These are phyloP conservation scores for Geranomyces michiganensis DNA, from an alignment of 192 early-diverging fungal genomes.

Conservation along the genomic window DNA sequence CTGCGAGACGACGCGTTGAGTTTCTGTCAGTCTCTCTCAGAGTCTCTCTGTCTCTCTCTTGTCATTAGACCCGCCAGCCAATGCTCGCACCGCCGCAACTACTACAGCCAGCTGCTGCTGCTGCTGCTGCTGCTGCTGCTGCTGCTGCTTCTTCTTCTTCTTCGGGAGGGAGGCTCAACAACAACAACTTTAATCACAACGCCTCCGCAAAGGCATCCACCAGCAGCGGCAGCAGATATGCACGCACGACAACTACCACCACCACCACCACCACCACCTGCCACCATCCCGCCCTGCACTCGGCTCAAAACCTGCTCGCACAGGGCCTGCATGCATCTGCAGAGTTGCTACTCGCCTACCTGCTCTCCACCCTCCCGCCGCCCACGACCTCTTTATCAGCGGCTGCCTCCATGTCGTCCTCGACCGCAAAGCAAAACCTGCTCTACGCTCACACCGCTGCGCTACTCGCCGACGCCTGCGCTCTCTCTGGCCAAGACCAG, in stretches of 20 bases:
- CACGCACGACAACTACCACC: not conserved
- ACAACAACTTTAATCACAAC: too few relatives aligned
- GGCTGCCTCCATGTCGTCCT: not conserved
- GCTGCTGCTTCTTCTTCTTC: too few relatives aligned
- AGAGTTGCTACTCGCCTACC: conserved; percentile 3
- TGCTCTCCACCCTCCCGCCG: not conserved
- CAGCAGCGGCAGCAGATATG: too few relatives aligned
- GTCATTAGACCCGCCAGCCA: too few relatives aligned
- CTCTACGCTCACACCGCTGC: not conserved
- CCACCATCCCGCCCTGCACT: not conserved
- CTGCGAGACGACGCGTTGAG: too few relatives aligned
- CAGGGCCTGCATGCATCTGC: not conserved
- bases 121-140: too few relatives aligned
- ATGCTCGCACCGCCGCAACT: too few relatives aligned
- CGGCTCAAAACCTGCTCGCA: not conserved
- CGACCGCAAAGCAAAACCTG: not conserved
- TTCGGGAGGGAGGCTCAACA: too few relatives aligned
- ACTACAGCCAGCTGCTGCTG: too few relatives aligned
- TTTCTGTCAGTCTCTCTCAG: too few relatives aligned
- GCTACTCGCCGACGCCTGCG: conserved; percentile 2
- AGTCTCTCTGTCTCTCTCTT: too few relatives aligned
- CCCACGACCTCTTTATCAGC: not conserved
- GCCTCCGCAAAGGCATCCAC: too few relatives aligned
- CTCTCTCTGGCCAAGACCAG: not conserved
- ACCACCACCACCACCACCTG: not conserved